Evolutionary conservation across 148 eudicot species (phyloP), one percentile per base, ranked within the genome.

Genomic region (Beta vulgaris): DNA sequence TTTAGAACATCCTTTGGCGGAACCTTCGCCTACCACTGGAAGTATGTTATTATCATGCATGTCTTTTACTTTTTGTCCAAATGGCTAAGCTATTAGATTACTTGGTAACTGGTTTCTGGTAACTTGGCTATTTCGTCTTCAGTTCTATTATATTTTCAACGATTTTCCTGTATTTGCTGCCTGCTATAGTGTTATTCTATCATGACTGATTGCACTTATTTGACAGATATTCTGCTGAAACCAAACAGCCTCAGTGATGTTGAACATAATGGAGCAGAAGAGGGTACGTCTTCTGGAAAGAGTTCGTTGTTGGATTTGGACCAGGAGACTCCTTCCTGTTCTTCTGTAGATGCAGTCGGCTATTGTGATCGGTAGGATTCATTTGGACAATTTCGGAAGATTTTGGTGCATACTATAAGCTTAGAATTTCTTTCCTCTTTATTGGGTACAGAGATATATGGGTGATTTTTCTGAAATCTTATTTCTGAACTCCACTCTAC

Each of bases 351-450:
- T 65, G 77, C 59, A 68, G 58, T 36, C 74, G 58, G 72, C 69
- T 60, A 72, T 69, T 69, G 57, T 76, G 70, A 70, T 76, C 81
- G 77, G 92, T 88, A 82, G 73, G 87, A 73, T n/a, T n/a, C n/a
- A n/a, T n/a, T n/a, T n/a, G n/a, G n/a, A n/a, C n/a, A n/a, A n/a
- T n/a, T n/a, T n/a, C n/a, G n/a, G n/a, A n/a, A n/a, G n/a, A 43
- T 26, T 7, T 55, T 55, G 68, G 58, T 69, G 79, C 48, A 32
- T 60, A 26, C 6, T 53, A 54, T 28, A 34, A 64, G 63, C 42
- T 37, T 57, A 74, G 36, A 12, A 28, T 57, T 21, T 28, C 7
- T 48, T 42, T 54, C 35, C 35, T 36, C 2, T 46, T 57, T 6
- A 29, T 34, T 15, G 36, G 35, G 34, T 57, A 34, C 42, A 65